A percentile compares a stretch with the other conserved stretches of the same genome.
Evolutionary conservation across 192 early-diverging fungal species (phyloP).

Genomic region (Spizellomyces sp.): DNA sequence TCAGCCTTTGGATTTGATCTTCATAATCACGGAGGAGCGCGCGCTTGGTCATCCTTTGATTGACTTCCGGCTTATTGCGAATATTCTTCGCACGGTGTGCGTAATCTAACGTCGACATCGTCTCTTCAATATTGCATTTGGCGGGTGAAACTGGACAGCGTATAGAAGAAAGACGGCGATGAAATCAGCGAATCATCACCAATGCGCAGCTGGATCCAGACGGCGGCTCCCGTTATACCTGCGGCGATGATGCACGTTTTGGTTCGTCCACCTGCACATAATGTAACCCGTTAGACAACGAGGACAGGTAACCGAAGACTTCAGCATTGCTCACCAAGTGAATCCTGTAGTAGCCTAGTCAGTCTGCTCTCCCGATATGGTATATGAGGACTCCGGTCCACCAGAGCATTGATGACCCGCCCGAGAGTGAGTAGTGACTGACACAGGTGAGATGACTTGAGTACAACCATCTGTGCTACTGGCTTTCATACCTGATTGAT

Average conservation of each 20-base stretch:
- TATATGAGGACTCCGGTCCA: constrained; percentile 75
- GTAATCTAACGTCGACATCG: constrained; percentile 93
- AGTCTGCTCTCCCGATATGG: constrained; percentile 97
- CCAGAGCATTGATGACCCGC: constrained; percentile 94
- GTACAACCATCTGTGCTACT: no score
- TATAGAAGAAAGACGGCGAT: neutral
- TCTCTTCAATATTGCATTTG: constrained; percentile 79
- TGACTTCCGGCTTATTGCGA: constrained; percentile 58
- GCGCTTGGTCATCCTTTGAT: constrained; percentile 78
- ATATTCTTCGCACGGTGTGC: constrained; percentile 61
- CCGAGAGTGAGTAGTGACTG: constrained; percentile 89
- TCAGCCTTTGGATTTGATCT: constrained; percentile 76
- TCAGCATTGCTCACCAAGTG: constrained; percentile 74
- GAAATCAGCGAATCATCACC: neutral
- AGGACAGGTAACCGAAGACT: constrained; percentile 10
- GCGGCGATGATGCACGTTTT: constrained; percentile 97
- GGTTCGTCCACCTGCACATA: constrained; percentile 65
- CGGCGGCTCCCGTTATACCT: constrained; percentile 10
- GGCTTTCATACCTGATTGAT: constrained; percentile 73
- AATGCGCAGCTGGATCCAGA: no score
- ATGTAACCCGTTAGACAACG: constrained; percentile 66
- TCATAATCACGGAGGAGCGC: constrained; percentile 81
- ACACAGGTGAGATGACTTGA: no score
- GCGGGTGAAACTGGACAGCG: constrained; percentile 67
- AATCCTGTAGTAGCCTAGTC: constrained; percentile 89